Percentiles rank a stretch among this genome's conserved stretches.
These are phyloP conservation scores for Wickerhamomyces silvicola DNA, from an alignment of 805 yeast genomes.

Conservation along the genomic window DNA sequence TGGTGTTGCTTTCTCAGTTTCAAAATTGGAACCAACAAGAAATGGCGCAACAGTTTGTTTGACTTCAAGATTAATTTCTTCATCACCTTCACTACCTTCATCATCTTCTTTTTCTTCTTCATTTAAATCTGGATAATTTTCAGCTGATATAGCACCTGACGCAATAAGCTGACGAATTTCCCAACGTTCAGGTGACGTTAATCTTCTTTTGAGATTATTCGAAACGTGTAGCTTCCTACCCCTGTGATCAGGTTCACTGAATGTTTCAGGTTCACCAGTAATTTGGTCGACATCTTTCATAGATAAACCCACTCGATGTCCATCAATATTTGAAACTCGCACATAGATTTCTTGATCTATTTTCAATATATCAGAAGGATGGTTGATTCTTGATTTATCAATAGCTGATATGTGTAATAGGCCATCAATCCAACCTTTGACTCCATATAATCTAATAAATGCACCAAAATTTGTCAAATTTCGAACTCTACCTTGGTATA, in stretches of 20 bases:
- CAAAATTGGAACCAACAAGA: constrained; percentile 46
- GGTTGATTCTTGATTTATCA: constrained; percentile 40
- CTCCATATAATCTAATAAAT: constrained; percentile 50
- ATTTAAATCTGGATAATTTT: constrained; percentile 62
- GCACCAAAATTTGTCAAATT: constrained; percentile 70
- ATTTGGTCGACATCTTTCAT: constrained; percentile 70
- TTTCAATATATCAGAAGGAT: constrained; percentile 53
- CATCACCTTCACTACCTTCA: constrained; percentile 14
- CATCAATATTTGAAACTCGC: constrained; percentile 43
- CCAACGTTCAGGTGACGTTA: constrained; percentile 88
- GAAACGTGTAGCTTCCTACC: constrained; percentile 12
- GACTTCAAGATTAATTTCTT: constrained; percentile 64
- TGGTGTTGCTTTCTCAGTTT: constrained; percentile 36
- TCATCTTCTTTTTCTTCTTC: constrained; percentile 28
- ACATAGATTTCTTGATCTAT: constrained; percentile 60
- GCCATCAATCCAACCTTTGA: constrained; percentile 40
- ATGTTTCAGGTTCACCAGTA: constrained; percentile 41
- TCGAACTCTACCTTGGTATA: constrained; percentile 57
- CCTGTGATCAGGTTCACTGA: constrained; percentile 3
- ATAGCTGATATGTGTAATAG: constrained; percentile 76
- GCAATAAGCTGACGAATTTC: constrained; percentile 79
- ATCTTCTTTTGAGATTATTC: constrained; percentile 30
- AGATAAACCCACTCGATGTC: constrained; percentile 48
- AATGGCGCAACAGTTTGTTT: constrained; percentile 67
- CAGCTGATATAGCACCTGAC: constrained; percentile 63